Evolutionary conservation across 2,329 filamentous ascomycete species (phyloP).

Genomic region (Atkinsonella hypoxylon): DNA sequence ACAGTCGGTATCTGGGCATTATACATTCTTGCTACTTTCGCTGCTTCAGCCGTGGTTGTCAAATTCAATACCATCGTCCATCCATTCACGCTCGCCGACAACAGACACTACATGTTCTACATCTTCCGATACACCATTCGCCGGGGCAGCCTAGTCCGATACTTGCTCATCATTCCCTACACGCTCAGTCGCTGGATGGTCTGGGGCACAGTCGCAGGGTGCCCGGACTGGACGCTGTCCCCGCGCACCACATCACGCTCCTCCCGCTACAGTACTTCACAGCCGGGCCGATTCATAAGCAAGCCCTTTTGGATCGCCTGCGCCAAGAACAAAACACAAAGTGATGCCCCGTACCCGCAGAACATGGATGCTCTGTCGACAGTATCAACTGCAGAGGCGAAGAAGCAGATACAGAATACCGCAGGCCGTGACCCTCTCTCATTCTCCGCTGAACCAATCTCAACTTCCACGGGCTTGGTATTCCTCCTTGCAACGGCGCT

Average conservation of each 20-base stretch:
- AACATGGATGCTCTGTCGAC: neutral
- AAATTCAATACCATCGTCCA: constrained; percentile 87
- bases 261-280: neutral
- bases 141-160: constrained; percentile 49
- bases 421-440: constrained; percentile 16
- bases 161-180: constrained; percentile 59
- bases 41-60: constrained; percentile 37
- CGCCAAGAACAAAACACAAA: constrained; percentile 6
- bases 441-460: constrained; percentile 19
- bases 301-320: constrained; percentile 15
- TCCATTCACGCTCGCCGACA: constrained; percentile 91
- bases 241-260: constrained; percentile 2
- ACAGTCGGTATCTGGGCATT: constrained; percentile 23
- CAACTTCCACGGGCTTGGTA: constrained; percentile 41
- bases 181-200: constrained; percentile 55
- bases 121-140: constrained; percentile 76
- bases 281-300: constrained; percentile 14
- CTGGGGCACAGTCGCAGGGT: constrained; percentile 49
- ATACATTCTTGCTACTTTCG: constrained; percentile 23
- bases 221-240: constrained; percentile 12
- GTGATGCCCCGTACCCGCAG: constrained; percentile 7
- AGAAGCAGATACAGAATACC: constrained; percentile 7
- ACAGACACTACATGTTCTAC: constrained; percentile 96
- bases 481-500: constrained; percentile 59
- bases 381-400: neutral